Evolutionary conservation across 106 monocot species (phyloP), one percentile per base, ranked within the genome.

Genomic region (Acorus calamus): DNA sequence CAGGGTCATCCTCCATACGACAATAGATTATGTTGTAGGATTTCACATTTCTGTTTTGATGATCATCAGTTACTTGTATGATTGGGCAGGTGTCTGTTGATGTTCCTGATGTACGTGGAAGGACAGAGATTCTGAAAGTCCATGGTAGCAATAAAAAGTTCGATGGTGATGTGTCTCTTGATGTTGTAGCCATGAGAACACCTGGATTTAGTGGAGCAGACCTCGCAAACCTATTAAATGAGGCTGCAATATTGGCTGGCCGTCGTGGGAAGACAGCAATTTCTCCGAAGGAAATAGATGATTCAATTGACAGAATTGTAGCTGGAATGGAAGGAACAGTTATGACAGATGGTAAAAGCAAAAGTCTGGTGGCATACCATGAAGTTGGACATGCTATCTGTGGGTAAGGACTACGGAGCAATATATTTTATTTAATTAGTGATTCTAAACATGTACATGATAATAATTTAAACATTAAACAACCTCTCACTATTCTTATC

Each of bases 291-390:
- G 94, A 96, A 69, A 78, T 96, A 57, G 94, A 96, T 77, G 94
- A 96, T 72, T 96, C 94, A 46, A 96, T 96, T 57, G 94, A 96
- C 71, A 82, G 90, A 61, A 91, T 96, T 71, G 90, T 96, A 44
- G 94, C 94, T 55, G 94, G 94, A 65, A 96, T 96, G 94, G 94
- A 96, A 74, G 94, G 94, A 14, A 96, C 94, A 62, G 84, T 85
- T 14, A 96, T 96, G 94, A 96, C 90, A 14, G 94, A 96, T 83
- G 94, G 94, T 7, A 90, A 87, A 75, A 96, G 94, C 69, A 96
- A 92, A 80, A 91, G 83, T 51, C 63, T 94, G 11, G 94, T 94
- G 47, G 94, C 94, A 52, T 94, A 94, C 60, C 94, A 94, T 74
- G 94, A 96, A 74, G 94, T 96, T 61, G 94, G 94, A 11, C 94